Conservation (phyloP, 192 early-diverging fungal species). For the Coemansia sp. region DNA sequence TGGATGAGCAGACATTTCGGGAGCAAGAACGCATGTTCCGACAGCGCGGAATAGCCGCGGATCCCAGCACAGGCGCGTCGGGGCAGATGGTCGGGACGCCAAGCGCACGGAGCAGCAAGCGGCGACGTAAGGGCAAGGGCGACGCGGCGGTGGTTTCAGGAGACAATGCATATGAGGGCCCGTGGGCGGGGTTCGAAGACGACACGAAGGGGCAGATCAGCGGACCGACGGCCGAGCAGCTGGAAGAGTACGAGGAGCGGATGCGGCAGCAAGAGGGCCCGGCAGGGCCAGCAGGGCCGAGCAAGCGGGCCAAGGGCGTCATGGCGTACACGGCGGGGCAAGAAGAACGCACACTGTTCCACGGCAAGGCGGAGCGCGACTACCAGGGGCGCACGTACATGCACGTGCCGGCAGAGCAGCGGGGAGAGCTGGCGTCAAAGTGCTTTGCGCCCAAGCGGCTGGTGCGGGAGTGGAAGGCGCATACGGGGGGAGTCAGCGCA, state of each 20-base stretch:
- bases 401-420: conserved; percentile 85
- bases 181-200: conserved; percentile 92
- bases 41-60: conserved; percentile 74
- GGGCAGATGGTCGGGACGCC: conserved; percentile 55
- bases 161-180: conserved; percentile 77
- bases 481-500: conserved; percentile 85
- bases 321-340: conserved; percentile 39
- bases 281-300: background rate
- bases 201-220: conserved; percentile 64
- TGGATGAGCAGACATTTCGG: conserved; percentile 58
- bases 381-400: conserved; percentile 96
- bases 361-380: conserved; percentile 82
- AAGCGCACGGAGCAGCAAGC: conserved; percentile 44
- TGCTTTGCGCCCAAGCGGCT: conserved; percentile 85
- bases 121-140: conserved; percentile 70
- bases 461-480: conserved; percentile 91
- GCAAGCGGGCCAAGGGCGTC: background rate
- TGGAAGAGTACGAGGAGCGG: conserved; percentile 41
- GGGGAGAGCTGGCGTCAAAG: conserved; percentile 69
- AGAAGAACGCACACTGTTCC: conserved; percentile 79
- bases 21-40: conserved; percentile 82
- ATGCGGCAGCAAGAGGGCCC: conserved; percentile 7
- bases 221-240: conserved; percentile 58
- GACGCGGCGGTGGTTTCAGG: conserved; percentile 73
- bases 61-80: conserved; percentile 65